These are phyloP conservation scores for Candida tallmaniae DNA, from an alignment of 805 yeast genomes.

Conservation along the genomic window DNA sequence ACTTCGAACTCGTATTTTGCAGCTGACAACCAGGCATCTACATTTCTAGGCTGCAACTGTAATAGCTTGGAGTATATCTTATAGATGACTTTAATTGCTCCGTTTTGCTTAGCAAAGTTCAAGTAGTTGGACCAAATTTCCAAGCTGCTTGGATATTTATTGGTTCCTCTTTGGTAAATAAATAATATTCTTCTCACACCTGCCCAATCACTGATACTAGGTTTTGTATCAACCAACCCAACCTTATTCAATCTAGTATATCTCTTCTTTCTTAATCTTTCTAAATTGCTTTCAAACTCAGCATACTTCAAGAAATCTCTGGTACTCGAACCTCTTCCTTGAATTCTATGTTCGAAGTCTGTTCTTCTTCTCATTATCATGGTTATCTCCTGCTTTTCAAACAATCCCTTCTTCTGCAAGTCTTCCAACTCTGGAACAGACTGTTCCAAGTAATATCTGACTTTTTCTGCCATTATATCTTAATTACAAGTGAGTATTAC, in stretches of 20 bases:
- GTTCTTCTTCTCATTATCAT: constrained; percentile 89
- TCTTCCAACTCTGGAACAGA: constrained; percentile 92
- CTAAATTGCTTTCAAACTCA: constrained; percentile 76
- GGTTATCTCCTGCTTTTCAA: constrained; percentile 76
- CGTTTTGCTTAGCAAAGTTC: constrained; percentile 59
- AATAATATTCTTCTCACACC: constrained; percentile 76
- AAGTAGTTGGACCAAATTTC: constrained; percentile 77
- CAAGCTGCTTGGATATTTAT: constrained; percentile 72
- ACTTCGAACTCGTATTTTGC: constrained; percentile 90
- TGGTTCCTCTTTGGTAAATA: constrained; percentile 77
- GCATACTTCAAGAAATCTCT: constrained; percentile 75
- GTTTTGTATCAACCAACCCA: constrained; percentile 53
- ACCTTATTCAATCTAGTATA: constrained; percentile 54
- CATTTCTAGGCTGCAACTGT: constrained; percentile 85
- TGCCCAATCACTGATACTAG: constrained; percentile 81
- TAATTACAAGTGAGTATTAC: too few relatives aligned
- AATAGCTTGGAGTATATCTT: constrained; percentile 73
- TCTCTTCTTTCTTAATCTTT: constrained; percentile 70
- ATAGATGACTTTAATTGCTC: constrained; percentile 68
- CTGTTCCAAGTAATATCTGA: constrained; percentile 54
- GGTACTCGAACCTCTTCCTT: constrained; percentile 75
- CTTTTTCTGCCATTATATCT: constrained; percentile 44
- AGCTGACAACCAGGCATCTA: constrained; percentile 90
- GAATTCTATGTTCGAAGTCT: constrained; percentile 88
- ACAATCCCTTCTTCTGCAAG: constrained; percentile 72